phyloP scores from a whole-genome alignment of 352 stramenopile genomes.

The Phytopythium cucurbitacearum region DNA sequence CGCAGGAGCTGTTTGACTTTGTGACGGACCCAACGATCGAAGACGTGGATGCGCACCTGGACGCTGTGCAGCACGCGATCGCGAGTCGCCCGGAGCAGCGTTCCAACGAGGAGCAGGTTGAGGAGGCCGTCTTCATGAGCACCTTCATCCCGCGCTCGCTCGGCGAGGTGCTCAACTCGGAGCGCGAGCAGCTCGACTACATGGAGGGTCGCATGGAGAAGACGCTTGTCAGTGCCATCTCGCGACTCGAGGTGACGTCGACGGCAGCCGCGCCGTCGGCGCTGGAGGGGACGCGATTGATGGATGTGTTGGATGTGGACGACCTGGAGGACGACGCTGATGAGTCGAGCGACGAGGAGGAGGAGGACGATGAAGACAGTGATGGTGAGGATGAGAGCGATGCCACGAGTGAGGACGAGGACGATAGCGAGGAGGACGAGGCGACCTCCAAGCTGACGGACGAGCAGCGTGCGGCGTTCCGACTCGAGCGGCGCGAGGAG shows the following conservation, averaged over 20 bases:
- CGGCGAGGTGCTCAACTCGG: conserved; percentile 90
- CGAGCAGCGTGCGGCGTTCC: conserved; percentile 80
- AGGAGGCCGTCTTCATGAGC: conserved; percentile 93
- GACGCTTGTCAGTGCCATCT: conserved; percentile 73
- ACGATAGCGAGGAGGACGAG: conserved; percentile 18
- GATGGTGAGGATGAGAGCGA: conserved; percentile 18
- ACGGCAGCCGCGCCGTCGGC: conserved; percentile 12
- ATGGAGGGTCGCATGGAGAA: conserved; percentile 86
- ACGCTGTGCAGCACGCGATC: conserved; percentile 88
- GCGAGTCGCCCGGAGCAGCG: conserved; percentile 55
- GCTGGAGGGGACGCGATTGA: conserved; percentile 44
- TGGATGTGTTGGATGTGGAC: conserved; percentile 70
- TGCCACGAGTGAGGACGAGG: conserved; percentile 21
- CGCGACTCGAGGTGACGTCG: conserved; percentile 54
- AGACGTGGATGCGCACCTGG: conserved; percentile 84
- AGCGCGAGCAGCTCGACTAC: conserved; percentile 83
- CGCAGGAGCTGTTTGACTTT: conserved; percentile 96
- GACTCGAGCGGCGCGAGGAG: conserved; percentile 73
- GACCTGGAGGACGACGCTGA: conserved; percentile 41
- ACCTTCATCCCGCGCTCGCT: conserved; percentile 94
- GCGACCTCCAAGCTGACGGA: conserved; percentile 49
- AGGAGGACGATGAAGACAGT: conserved; percentile 23
- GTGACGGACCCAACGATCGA: conserved; percentile 77
- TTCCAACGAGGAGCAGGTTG: conserved; percentile 81
- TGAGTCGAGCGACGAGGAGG: conserved; percentile 19